These are phyloP conservation scores for Vitis hybrid DNA, from an alignment of 177 flowering plant genomes.

Conservation along the genomic window DNA sequence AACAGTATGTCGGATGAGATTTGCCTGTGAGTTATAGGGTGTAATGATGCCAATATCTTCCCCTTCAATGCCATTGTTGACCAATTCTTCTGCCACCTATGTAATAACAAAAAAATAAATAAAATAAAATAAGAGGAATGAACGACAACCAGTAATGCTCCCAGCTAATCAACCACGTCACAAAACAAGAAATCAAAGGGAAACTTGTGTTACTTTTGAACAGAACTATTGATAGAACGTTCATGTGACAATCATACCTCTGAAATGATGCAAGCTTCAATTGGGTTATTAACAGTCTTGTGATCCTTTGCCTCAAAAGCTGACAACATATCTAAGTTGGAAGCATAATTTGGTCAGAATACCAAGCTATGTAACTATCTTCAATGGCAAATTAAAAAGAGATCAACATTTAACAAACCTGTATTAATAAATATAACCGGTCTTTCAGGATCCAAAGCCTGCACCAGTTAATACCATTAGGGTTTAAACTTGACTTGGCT, in stretches of 20 bases:
- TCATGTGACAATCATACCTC: conserved; percentile 43
- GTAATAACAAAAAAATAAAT: neutral
- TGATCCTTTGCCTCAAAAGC: conserved; percentile 68
- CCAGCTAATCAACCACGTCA: neutral
- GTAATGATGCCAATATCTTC: conserved; percentile 89
- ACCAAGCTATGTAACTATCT: neutral
- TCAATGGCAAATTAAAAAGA: neutral
- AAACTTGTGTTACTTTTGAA: neutral
- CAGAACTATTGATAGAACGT: neutral
- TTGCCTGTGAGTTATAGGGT: conserved; percentile 89
- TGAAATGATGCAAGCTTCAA: conserved; percentile 69
- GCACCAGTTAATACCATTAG: conserved; percentile 11
- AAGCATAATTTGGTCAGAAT: conserved; percentile 1
- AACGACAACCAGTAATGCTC: neutral
- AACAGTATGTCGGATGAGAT: conserved; percentile 49
- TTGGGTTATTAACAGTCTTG: conserved; percentile 70
- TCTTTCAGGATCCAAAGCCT: conserved; percentile 71
- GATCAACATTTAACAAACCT: conserved; percentile 38
- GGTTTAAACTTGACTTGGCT: neutral
- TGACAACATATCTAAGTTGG: conserved; percentile 62
- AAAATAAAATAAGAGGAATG: neutral
- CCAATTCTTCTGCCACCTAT: conserved; percentile 55
- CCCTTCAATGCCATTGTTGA: conserved; percentile 52
- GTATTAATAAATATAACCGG: conserved; percentile 80
- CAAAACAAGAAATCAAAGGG: neutral